phyloP scores from a whole-genome alignment of 257 asterid genomes.

The Apocynum venetum region DNA sequence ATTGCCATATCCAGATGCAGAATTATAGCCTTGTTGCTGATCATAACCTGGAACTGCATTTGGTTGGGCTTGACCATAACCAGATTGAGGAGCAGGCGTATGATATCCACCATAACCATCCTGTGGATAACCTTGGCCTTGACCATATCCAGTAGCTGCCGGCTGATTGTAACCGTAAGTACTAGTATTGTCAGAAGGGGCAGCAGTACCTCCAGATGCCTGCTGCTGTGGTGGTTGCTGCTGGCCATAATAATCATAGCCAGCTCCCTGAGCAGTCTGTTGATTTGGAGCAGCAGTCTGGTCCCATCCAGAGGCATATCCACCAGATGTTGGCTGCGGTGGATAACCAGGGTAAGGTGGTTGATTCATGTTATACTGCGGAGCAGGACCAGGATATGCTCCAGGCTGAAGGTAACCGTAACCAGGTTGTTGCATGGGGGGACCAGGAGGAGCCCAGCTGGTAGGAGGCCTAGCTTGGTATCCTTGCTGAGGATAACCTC shows the following conservation, averaged over 20 bases:
- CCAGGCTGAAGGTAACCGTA: constrained; percentile 77
- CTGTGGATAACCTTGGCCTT: constrained; percentile 72
- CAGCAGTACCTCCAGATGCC: constrained; percentile 40
- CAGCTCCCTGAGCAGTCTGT: constrained; percentile 58
- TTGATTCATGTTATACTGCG: constrained; percentile 61
- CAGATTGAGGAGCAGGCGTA: constrained; percentile 53
- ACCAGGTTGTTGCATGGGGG: constrained; percentile 70
- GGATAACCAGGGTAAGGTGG: constrained; percentile 65
- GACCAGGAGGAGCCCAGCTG: constrained; percentile 71
- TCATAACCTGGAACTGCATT: constrained; percentile 56
- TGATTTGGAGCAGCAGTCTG: constrained; percentile 59
- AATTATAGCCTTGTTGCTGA: constrained; percentile 69
- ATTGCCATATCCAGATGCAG: constrained; percentile 58
- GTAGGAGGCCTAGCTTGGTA: constrained; percentile 79
- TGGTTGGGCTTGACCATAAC: constrained; percentile 50
- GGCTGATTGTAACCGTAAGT: constrained; percentile 48
- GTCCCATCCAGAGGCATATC: constrained; percentile 79
- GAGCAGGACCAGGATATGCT: constrained; percentile 63
- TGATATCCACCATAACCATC: constrained; percentile 70
- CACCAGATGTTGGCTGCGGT: constrained; percentile 64
- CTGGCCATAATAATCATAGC: constrained; percentile 76
- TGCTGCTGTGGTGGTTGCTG: constrained; percentile 68
- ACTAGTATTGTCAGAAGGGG: constrained; percentile 45
- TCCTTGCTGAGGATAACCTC: constrained; percentile 83
- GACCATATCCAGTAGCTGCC: constrained; percentile 49